A percentile compares a stretch with the other conserved stretches of the same genome.
Conservation (phyloP, 768 basidiomycete species). For the Rhodosporidiobolus odoratus region DNA sequence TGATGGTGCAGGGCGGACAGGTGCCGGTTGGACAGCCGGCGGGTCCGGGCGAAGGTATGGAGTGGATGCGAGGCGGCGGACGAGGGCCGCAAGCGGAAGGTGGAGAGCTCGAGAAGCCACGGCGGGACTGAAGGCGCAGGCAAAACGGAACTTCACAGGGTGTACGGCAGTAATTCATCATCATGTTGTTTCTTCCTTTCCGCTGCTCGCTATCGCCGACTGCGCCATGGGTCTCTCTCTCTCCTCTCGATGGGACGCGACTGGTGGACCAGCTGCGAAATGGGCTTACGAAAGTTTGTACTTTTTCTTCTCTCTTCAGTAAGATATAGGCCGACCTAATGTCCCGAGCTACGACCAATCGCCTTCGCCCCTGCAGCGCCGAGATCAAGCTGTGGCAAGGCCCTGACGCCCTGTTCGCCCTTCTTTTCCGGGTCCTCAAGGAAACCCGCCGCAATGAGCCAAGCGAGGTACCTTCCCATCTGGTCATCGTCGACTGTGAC, state of each 20-base stretch:
- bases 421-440: constrained; percentile 55
- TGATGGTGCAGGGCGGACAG: not conserved
- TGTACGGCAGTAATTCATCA: not conserved
- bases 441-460: constrained; percentile 82
- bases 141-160: no score
- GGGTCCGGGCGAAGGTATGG: not conserved
- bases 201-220: no score
- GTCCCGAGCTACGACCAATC: constrained; percentile 22
- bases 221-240: no score
- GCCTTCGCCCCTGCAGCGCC: constrained; percentile 20
- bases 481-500: constrained; percentile 67
- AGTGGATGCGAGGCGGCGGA: not conserved
- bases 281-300: no score
- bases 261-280: no score
- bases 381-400: constrained; percentile 32
- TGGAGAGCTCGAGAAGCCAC: not conserved
- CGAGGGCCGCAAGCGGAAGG: not conserved
- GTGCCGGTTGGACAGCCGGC: not conserved
- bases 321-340: not conserved
- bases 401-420: constrained; percentile 7
- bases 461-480: constrained; percentile 83
- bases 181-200: no score
- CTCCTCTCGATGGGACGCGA: no score
- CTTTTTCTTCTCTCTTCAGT: not conserved
- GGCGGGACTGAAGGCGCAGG: not conserved